Conservation (phyloP, 192 early-diverging fungal genomes). For the Backusella mclennaniae region DNA sequence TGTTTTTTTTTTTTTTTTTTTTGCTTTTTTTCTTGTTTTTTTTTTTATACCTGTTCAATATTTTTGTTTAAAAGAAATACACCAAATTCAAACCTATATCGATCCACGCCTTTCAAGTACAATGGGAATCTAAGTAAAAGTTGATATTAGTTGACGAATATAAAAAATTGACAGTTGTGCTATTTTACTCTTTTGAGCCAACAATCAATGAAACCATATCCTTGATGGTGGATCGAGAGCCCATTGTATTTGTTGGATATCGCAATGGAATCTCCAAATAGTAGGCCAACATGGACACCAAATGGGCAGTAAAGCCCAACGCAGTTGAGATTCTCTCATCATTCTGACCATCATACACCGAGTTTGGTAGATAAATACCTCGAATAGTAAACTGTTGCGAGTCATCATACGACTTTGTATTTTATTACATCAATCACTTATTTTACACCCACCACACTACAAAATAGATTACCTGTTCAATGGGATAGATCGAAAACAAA, state of each 20-base stretch:
- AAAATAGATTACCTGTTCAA: slow-evolving; percentile 45
- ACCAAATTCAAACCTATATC: slow-evolving; percentile 74
- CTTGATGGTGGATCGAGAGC: slow-evolving; percentile 63
- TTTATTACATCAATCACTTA: slow-evolving; percentile 18
- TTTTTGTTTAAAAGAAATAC: slow-evolving; percentile 86
- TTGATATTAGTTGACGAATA: slow-evolving; percentile 1
- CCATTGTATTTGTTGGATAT: slow-evolving; percentile 76
- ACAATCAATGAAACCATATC: slow-evolving; percentile 45
- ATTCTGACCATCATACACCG: slow-evolving; percentile 49
- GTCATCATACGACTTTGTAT: slow-evolving; percentile 41
- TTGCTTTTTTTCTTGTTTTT: too few species aligned
- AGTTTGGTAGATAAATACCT: slow-evolving; percentile 55
- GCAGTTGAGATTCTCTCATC: slow-evolving; percentile 68
- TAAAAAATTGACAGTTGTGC: neutral
- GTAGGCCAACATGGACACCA: slow-evolving; percentile 65
- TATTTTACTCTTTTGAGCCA: slow-evolving; percentile 37
- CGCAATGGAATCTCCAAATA: slow-evolving; percentile 68
- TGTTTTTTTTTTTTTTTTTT: too few species aligned
- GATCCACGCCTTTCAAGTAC: slow-evolving; percentile 64
- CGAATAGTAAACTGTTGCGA: slow-evolving; percentile 47
- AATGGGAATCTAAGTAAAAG: slow-evolving; percentile 64
- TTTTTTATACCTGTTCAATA: slow-evolving; percentile 68
- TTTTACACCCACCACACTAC: neutral
- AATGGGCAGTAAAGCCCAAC: slow-evolving; percentile 67
- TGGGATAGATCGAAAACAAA: slow-evolving; percentile 58